phyloP scores from a whole-genome alignment of 2,329 filamentous ascomycete genomes.

The Trichoderma afroharzianum region DNA sequence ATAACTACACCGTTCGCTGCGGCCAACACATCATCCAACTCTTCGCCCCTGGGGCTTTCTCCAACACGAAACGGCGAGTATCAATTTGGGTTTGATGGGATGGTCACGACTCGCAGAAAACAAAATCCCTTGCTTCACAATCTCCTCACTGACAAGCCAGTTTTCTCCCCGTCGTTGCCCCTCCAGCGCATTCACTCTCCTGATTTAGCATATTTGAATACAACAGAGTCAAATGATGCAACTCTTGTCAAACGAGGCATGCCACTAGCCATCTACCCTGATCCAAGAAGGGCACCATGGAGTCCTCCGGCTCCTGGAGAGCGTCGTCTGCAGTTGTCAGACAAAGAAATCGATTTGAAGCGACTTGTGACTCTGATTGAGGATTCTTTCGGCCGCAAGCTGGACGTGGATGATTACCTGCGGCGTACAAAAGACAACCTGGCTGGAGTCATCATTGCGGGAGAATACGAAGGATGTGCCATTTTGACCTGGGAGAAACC shows the following conservation, averaged over 20 bases:
- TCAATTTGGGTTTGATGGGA: constrained; percentile 47
- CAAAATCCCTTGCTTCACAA: constrained; percentile 92
- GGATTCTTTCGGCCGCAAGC: constrained; percentile 81
- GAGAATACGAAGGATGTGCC: constrained; percentile 93
- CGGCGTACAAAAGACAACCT: constrained; percentile 74
- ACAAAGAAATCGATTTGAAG: constrained; percentile 76
- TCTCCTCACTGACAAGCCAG: constrained; percentile 88
- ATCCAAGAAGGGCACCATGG: constrained; percentile 70
- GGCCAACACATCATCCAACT: constrained; percentile 43
- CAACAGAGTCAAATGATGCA: constrained; percentile 44
- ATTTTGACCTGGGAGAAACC: constrained; percentile 93
- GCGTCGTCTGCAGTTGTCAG: constrained; percentile 66
- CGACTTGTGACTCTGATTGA: constrained; percentile 85
- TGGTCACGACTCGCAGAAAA: constrained; percentile 52
- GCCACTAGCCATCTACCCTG: constrained; percentile 78
- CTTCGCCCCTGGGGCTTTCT: constrained; percentile 35
- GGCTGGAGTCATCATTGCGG: constrained; percentile 89
- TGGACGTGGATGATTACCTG: constrained; percentile 82
- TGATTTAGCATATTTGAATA: constrained; percentile 30
- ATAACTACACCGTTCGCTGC: constrained; percentile 85
- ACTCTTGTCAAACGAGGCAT: constrained; percentile 91
- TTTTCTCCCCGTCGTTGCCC: constrained; percentile 87
- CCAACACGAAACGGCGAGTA: constrained; percentile 44
- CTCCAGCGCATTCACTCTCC: constrained; percentile 55
- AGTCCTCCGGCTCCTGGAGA: constrained; percentile 56